Conservation (phyloP, 352 stramenopile species). For the Phytophthora melonis region DNA sequence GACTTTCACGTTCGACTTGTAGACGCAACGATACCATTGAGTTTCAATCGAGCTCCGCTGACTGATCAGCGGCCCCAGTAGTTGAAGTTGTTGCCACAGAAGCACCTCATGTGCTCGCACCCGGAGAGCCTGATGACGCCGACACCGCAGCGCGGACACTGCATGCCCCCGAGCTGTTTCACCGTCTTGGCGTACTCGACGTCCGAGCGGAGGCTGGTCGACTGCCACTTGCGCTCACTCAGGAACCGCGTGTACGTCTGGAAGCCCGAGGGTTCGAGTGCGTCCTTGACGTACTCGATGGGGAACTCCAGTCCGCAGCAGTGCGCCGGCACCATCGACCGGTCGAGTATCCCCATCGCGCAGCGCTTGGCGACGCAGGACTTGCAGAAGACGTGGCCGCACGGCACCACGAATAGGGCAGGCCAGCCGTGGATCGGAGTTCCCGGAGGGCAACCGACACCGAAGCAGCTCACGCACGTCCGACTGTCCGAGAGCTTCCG, state of each 20-base stretch:
- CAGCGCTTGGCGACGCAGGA: conserved; percentile 40
- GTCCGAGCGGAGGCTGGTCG: conserved; percentile 54
- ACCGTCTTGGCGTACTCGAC: conserved; percentile 58
- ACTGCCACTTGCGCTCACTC: conserved; percentile 47
- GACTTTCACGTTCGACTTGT: conserved; percentile 3
- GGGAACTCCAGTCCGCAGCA: conserved; percentile 75
- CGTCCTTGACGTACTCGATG: conserved; percentile 39
- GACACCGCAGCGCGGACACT: conserved; percentile 70
- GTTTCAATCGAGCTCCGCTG: background rate
- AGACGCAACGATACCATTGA: background rate
- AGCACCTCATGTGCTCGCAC: conserved; percentile 51
- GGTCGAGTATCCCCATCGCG: conserved; percentile 45
- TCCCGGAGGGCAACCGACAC: conserved; percentile 2
- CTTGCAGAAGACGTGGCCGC: conserved; percentile 41
- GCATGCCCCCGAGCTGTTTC: conserved; percentile 45
- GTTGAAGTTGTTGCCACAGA: conserved; percentile 29
- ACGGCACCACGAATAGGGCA: conserved; percentile 25
- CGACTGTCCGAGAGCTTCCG: background rate
- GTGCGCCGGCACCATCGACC: conserved; percentile 52
- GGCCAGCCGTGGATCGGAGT: conserved; percentile 5
- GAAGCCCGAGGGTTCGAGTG: conserved; percentile 21
- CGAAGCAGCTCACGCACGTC: conserved; percentile 32
- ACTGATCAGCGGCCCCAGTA: conserved; percentile 4
- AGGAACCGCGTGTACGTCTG: conserved; percentile 51
- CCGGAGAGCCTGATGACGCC: conserved; percentile 56